A percentile compares a stretch with the other conserved stretches of the same genome.
Evolutionary conservation across 2,329 filamentous ascomycete genomes (phyloP).

Genomic region (Microdochium nivale): DNA sequence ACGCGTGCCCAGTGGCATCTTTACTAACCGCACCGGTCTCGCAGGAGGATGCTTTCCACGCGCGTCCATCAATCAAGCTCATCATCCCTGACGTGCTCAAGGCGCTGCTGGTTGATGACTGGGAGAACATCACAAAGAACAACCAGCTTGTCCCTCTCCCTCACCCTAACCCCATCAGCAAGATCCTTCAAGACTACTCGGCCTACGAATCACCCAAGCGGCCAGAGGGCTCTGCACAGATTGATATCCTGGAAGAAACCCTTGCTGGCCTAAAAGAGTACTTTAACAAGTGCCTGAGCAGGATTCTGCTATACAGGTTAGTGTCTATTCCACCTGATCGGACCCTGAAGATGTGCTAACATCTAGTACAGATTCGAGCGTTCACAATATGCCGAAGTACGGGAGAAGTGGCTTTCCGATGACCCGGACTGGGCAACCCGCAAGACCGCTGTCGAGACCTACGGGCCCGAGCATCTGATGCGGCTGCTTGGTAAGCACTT

Average conservation of each 20-base stretch:
- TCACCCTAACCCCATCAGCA: constrained; percentile 62
- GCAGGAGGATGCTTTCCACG: constrained; percentile 83
- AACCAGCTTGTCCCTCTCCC: constrained; percentile 82
- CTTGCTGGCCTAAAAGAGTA: constrained; percentile 82
- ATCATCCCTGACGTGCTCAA: constrained; percentile 84
- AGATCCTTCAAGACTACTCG: constrained; percentile 76
- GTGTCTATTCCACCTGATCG: constrained; percentile 6
- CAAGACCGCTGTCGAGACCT: constrained; percentile 71
- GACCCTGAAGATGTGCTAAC: constrained; percentile 6
- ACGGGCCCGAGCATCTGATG: constrained; percentile 86
- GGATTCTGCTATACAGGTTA: constrained; percentile 76
- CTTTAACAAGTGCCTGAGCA: constrained; percentile 82
- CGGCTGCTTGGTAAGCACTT: constrained; percentile 69
- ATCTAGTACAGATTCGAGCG: constrained; percentile 66
- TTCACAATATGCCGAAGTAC: constrained; percentile 72
- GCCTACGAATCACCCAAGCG: constrained; percentile 60
- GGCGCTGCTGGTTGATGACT: constrained; percentile 90
- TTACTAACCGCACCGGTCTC: background rate
- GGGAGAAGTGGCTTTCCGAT: constrained; percentile 57
- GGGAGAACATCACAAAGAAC: constrained; percentile 97
- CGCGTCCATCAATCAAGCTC: constrained; percentile 77
- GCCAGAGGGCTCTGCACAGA: constrained; percentile 56
- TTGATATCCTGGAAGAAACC: constrained; percentile 85
- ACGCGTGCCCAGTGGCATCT: background rate
- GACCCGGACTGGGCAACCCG: constrained; percentile 53